Conservation (phyloP, 768 basidiomycete species). For the Myochromella boudieri region DNA sequence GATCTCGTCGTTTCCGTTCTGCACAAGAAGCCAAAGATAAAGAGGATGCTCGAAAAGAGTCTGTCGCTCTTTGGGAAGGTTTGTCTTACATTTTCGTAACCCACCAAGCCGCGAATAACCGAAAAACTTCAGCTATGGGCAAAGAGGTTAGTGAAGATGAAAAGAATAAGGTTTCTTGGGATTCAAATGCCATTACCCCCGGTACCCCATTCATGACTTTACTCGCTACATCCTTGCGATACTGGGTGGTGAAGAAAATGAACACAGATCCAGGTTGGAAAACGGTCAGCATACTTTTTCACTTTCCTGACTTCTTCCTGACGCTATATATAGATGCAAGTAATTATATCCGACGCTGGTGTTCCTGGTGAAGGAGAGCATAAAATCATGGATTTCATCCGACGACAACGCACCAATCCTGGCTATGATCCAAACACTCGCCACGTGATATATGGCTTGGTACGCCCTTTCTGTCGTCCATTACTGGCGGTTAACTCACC, state of each 20-base stretch:
- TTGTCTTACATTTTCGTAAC: slow-evolving; percentile 17
- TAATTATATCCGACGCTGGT: slow-evolving; percentile 94
- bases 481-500: slow-evolving; percentile 12
- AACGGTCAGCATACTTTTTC: slow-evolving; percentile 49
- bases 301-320: slow-evolving; percentile 2
- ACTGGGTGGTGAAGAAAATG: slow-evolving; percentile 96
- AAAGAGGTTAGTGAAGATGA: slow-evolving; percentile 81
- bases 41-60: slow-evolving; percentile 82
- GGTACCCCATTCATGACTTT: slow-evolving; percentile 99
- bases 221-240: slow-evolving; percentile 82
- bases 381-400: slow-evolving; percentile 99
- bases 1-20: slow-evolving; percentile 92
- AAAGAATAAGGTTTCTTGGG: slow-evolving; percentile 86
- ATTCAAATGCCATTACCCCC: slow-evolving; percentile 98
- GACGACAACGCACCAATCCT: slow-evolving; percentile 82
- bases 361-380: slow-evolving; percentile 99
- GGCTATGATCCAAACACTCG: slow-evolving; percentile 94
- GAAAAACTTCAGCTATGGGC: slow-evolving; percentile 84
- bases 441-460: slow-evolving; percentile 97
- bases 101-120: slow-evolving; percentile 2
- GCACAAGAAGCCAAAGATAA: slow-evolving; percentile 95
- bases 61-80: slow-evolving; percentile 87
- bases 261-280: slow-evolving; percentile 97
- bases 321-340: slow-evolving; percentile 66
- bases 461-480: slow-evolving; percentile 35